A percentile compares a stretch with the other conserved stretches of the same genome.
Conservation (phyloP, 78 protist species). For the Dictyostelium citrinum region DNA sequence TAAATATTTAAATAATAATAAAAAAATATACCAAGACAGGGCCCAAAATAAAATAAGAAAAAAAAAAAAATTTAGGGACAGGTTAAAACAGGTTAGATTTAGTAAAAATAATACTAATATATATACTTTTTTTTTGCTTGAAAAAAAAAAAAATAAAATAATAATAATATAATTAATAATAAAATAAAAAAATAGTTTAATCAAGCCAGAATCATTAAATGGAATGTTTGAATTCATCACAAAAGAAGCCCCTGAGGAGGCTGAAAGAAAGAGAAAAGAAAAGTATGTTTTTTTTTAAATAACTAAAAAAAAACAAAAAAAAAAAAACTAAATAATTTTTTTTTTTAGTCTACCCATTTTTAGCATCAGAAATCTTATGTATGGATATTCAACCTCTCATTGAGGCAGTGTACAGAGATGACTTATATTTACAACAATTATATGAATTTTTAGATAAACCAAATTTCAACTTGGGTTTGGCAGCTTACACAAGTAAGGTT, state of each 20-base stretch:
- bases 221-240: slow-evolving; percentile 62
- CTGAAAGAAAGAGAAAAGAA: slow-evolving; percentile 70
- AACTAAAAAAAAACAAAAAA: background rate
- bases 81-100: background rate
- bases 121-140: no score
- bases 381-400: slow-evolving; percentile 68
- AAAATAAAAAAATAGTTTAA: slow-evolving; percentile 14
- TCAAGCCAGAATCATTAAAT: slow-evolving; percentile 61
- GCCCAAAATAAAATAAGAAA: background rate
- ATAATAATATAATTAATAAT: background rate
- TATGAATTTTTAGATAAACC: slow-evolving; percentile 46
- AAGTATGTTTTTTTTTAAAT: slow-evolving; percentile 13
- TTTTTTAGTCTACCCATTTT: slow-evolving; percentile 42
- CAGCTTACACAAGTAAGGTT: slow-evolving; percentile 65
- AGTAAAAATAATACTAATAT: background rate
- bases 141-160: background rate
- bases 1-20: background rate
- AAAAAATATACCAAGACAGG: background rate
- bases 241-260: slow-evolving; percentile 72
- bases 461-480: slow-evolving; percentile 47
- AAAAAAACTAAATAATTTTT: background rate
- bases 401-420: slow-evolving; percentile 79
- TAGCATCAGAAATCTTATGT: slow-evolving; percentile 77
- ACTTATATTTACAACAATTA: slow-evolving; percentile 39
- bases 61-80: background rate